Percentiles rank a stretch among this genome's conserved stretches.
Conservation (phyloP, 352 stramenopile species). For the Saprolegnia diclina region DNA sequence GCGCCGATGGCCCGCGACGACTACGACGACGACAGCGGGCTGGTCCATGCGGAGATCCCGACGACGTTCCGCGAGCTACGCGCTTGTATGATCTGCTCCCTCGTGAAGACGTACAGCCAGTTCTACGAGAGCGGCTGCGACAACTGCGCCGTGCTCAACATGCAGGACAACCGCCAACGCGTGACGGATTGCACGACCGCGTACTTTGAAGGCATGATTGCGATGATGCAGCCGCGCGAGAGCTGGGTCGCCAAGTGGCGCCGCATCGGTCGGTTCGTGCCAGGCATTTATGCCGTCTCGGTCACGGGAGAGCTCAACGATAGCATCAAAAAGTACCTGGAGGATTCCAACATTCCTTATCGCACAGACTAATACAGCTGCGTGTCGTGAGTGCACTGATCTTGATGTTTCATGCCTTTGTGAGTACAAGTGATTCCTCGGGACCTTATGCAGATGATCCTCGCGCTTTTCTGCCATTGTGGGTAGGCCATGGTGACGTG, state of each 20-base stretch:
- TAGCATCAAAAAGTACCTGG: conserved; percentile 83
- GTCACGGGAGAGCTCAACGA: conserved; percentile 80
- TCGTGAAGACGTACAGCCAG: conserved; percentile 87
- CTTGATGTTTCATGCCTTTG: background rate
- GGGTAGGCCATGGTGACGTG: too few relatives aligned
- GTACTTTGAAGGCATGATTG: conserved; percentile 88
- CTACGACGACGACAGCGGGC: conserved; percentile 71
- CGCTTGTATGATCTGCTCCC: conserved; percentile 84
- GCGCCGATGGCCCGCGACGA: conserved; percentile 31
- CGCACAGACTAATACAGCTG: conserved; percentile 34
- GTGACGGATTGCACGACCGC: conserved; percentile 84
- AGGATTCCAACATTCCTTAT: conserved; percentile 84
- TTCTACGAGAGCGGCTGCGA: conserved; percentile 88
- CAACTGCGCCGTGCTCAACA: conserved; percentile 85
- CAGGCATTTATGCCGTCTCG: conserved; percentile 82
- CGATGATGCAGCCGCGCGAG: conserved; percentile 85
- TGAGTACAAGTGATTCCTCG: too few relatives aligned
- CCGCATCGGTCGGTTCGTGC: conserved; percentile 75
- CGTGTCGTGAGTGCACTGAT: background rate
- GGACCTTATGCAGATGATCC: too few relatives aligned
- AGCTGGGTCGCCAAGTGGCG: conserved; percentile 89
- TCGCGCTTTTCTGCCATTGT: too few relatives aligned
- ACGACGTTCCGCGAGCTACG: conserved; percentile 84
- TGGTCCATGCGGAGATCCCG: conserved; percentile 81
- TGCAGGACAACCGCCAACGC: conserved; percentile 84